These are phyloP conservation scores for Xylaria bambusicola DNA, from an alignment of 495 filamentous ascomycete species.

Conservation along the genomic window DNA sequence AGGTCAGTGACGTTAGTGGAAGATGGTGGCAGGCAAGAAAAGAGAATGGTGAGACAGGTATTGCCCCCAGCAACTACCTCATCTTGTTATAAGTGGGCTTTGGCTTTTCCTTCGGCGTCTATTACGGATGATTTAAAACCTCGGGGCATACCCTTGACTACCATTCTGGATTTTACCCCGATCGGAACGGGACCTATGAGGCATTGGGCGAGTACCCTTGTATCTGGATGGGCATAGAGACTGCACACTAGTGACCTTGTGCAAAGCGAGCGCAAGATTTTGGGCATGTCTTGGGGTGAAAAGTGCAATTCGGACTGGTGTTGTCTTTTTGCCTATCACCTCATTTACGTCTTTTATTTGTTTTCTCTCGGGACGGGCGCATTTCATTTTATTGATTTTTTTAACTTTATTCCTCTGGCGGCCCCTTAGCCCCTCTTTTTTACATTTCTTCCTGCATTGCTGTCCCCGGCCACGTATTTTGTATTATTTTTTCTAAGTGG, in stretches of 20 bases:
- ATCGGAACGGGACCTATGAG: slow-evolving; percentile 5
- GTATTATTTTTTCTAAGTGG: slow-evolving; percentile 24
- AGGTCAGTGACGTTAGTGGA: slow-evolving; percentile 95
- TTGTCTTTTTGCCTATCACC: slow-evolving; percentile 19
- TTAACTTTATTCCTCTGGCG: slow-evolving; percentile 17
- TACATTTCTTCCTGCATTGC: slow-evolving; percentile 20
- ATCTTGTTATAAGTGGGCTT: slow-evolving; percentile 75
- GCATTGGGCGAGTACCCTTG: slow-evolving; percentile 17
- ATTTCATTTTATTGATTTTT: slow-evolving; percentile 31
- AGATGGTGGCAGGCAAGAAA: slow-evolving; percentile 99
- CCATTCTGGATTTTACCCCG: slow-evolving; percentile 17
- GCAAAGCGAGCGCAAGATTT: slow-evolving; percentile 25
- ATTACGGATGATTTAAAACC: slow-evolving; percentile 31
- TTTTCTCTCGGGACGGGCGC: slow-evolving; percentile 31
- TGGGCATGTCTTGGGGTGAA: slow-evolving; percentile 37
- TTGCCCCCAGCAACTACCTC: slow-evolving; percentile 96
- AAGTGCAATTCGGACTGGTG: slow-evolving; percentile 27
- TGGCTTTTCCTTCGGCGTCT: slow-evolving; percentile 16
- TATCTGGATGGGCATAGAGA: slow-evolving; percentile 34
- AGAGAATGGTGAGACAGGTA: slow-evolving; percentile 91
- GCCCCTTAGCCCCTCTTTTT: background rate
- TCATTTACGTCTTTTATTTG: slow-evolving; percentile 33
- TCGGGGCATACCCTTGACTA: slow-evolving; percentile 14
- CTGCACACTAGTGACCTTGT: slow-evolving; percentile 9
- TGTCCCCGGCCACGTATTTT: slow-evolving; percentile 21